Evolutionary conservation across 78 protist genomes (phyloP).

Genomic region (Monosiga brevicollis): DNA sequence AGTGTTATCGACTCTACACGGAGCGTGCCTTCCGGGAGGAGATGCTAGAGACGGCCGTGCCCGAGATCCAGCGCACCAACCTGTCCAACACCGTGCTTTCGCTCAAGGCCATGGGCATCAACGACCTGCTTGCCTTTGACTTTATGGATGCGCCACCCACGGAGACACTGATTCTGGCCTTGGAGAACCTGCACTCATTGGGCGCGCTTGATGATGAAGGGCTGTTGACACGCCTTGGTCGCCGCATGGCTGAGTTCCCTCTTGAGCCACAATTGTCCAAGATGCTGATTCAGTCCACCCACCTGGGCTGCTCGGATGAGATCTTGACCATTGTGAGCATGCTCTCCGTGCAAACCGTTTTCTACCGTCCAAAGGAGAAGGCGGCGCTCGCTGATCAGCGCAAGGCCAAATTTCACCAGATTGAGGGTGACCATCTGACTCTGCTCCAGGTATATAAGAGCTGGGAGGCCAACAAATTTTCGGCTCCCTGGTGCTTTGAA

Average conservation of each 20-base stretch:
- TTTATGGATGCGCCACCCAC: conserved; percentile 98
- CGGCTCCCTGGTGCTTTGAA: conserved; percentile 89
- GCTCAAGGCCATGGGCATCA: conserved; percentile 89
- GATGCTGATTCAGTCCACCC: conserved; percentile 59
- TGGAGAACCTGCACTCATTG: conserved; percentile 74
- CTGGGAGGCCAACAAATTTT: conserved; percentile 81
- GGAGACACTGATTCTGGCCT: conserved; percentile 74
- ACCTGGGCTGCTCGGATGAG: conserved; percentile 93
- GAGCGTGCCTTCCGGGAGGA: conserved; percentile 90
- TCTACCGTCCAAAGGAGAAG: conserved; percentile 95
- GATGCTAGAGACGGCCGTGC: conserved; percentile 84
- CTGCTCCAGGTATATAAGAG: conserved; percentile 83
- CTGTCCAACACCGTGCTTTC: conserved; percentile 77
- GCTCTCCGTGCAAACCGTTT: conserved; percentile 83
- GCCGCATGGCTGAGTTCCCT: conserved; percentile 98
- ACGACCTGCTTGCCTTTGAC: conserved; percentile 89
- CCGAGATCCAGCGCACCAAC: conserved; percentile 99
- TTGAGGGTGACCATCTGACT: conserved; percentile 96
- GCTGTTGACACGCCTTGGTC: conserved; percentile 88
- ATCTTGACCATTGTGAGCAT: conserved; percentile 91
- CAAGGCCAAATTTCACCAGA: conserved; percentile 79
- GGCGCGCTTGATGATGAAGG: conserved; percentile 98
- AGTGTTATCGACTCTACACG: conserved; percentile 97
- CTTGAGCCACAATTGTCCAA: conserved; percentile 92
- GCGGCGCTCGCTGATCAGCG: conserved; percentile 90